phyloP scores from a whole-genome alignment of 305 asterid species.

The Withania somnifera region DNA sequence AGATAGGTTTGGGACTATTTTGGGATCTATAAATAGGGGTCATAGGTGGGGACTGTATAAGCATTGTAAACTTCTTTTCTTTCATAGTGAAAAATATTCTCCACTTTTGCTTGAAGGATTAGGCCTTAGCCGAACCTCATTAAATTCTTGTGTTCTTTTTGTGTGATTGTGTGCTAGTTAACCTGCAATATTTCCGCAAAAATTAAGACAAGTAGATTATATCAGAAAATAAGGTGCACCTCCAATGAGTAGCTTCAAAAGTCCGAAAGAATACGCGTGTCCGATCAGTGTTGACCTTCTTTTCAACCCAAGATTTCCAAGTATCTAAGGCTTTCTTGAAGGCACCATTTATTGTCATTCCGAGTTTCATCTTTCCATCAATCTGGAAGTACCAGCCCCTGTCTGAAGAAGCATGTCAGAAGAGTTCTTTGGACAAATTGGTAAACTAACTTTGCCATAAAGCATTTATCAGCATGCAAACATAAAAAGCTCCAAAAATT shows the following conservation, averaged over 20 bases:
- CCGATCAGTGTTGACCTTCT: conserved; percentile 38
- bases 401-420: conserved; percentile 59
- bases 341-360: conserved; percentile 63
- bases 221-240: conserved; percentile 28
- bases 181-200: too few species aligned
- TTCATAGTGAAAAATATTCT: too few species aligned
- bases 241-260: conserved; percentile 87
- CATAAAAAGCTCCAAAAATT: background rate
- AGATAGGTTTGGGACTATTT: too few species aligned
- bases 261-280: conserved; percentile 81
- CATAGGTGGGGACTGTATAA: too few species aligned
- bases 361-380: conserved; percentile 74
- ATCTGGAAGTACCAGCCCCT: conserved; percentile 96
- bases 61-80: too few species aligned
- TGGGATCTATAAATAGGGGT: too few species aligned
- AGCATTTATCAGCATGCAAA: background rate
- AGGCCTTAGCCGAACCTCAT: too few species aligned
- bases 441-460: background rate
- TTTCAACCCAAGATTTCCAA: conserved; percentile 79
- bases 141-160: too few species aligned
- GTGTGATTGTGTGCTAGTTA: too few species aligned
- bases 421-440: conserved; percentile 5
- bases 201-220: background rate
- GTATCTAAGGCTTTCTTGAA: conserved; percentile 59
- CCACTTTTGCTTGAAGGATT: too few species aligned